phyloP scores from a whole-genome alignment of 768 basidiomycete species.

The Pleurotus cornucopiae region DNA sequence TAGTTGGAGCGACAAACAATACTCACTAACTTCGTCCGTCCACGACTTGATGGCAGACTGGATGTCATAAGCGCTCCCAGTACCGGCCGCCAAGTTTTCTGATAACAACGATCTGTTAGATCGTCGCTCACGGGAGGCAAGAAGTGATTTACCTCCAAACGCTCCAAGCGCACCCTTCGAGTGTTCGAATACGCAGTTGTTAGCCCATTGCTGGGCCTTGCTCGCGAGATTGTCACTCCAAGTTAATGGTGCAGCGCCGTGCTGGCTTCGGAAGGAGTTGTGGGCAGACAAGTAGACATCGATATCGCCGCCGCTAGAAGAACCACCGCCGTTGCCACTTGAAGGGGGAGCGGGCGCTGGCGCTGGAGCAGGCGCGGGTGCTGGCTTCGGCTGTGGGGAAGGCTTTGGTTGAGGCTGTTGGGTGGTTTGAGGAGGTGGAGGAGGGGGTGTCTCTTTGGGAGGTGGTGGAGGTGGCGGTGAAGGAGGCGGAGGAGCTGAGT shows the following conservation, averaged over 20 bases:
- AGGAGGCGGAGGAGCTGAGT: not conserved
- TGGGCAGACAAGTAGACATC: conserved; percentile 53
- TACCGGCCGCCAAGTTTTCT: conserved; percentile 78
- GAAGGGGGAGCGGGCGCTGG: conserved; percentile 7
- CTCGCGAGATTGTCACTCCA: conserved; percentile 60
- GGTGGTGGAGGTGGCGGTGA: conserved; percentile 12
- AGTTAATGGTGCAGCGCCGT: conserved; percentile 58
- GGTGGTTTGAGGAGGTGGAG: conserved; percentile 15
- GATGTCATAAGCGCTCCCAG: conserved; percentile 49
- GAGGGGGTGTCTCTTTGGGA: conserved; percentile 12
- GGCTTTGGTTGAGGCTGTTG: conserved; percentile 11
- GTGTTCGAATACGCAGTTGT: conserved; percentile 64
- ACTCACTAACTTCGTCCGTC: conserved; percentile 66
- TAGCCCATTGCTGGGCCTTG: conserved; percentile 70
- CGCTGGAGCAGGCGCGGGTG: conserved; percentile 12
- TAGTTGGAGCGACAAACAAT: not conserved
- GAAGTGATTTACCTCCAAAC: conserved; percentile 47
- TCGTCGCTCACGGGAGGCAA: not conserved
- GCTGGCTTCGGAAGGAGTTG: conserved; percentile 57
- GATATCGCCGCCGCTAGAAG: conserved; percentile 39
- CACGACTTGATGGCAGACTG: conserved; percentile 49
- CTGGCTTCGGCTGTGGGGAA: conserved; percentile 9
- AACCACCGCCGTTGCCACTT: conserved; percentile 12
- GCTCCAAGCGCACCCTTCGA: conserved; percentile 62
- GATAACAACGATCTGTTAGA: conserved; percentile 7